Percentiles rank a stretch among this genome's conserved stretches.
phyloP scores from a whole-genome alignment of 2,329 filamentous ascomycete species.

The Aspergillus spinulosporus region DNA sequence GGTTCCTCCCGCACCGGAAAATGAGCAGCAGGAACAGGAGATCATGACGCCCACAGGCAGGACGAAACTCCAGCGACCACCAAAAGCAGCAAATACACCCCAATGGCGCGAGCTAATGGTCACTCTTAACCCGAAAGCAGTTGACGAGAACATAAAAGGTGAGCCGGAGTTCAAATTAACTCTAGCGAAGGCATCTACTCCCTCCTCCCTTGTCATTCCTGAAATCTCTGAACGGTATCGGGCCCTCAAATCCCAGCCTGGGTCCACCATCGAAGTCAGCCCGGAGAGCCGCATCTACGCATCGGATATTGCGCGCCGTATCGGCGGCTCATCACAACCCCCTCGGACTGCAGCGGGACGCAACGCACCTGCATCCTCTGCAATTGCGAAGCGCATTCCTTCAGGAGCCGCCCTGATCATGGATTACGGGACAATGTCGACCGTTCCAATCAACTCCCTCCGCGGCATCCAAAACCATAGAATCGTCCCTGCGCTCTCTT shows the following conservation, averaged over 20 bases:
- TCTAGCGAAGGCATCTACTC: conserved; percentile 71
- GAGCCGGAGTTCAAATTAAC: conserved; percentile 86
- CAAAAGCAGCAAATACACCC: conserved; percentile 44
- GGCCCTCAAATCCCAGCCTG: conserved; percentile 65
- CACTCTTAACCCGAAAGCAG: conserved; percentile 62
- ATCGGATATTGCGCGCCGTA: conserved; percentile 77
- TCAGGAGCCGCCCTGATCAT: conserved; percentile 90
- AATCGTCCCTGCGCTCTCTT: conserved; percentile 73
- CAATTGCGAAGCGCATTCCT: conserved; percentile 59
- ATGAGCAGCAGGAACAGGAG: conserved; percentile 51
- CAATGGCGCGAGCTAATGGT: conserved; percentile 86
- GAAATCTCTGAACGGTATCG: conserved; percentile 78
- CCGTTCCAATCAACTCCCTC: conserved; percentile 82
- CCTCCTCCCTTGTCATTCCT: conserved; percentile 81
- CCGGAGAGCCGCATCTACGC: conserved; percentile 82
- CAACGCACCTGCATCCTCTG: conserved; percentile 21
- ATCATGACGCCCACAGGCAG: conserved; percentile 53
- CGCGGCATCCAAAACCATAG: conserved; percentile 81
- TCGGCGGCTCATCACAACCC: conserved; percentile 65
- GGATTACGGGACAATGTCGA: conserved; percentile 82
- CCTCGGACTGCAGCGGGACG: conserved; percentile 22
- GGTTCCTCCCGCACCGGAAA: conserved; percentile 53
- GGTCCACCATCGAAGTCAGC: conserved; percentile 81
- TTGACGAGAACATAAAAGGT: conserved; percentile 50
- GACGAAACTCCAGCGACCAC: conserved; percentile 46